These are phyloP conservation scores for Penicillium silybi DNA, from an alignment of 495 filamentous ascomycete genomes.

Conservation along the genomic window DNA sequence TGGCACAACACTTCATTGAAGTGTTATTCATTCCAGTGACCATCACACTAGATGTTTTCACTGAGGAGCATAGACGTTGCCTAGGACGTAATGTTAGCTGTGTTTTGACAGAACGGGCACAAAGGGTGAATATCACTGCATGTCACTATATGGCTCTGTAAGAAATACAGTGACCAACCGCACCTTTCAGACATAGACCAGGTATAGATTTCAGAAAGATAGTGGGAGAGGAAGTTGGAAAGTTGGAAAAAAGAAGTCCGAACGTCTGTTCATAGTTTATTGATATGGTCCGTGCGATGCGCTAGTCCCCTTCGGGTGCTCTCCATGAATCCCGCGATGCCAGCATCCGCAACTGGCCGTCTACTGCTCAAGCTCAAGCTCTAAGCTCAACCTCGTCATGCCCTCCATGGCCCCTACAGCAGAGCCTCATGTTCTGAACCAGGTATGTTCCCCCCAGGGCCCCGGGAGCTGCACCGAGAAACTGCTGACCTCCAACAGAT, in stretches of 20 bases:
- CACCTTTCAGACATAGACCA: no score
- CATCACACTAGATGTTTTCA: no score
- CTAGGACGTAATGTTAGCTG: no score
- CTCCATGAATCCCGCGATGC: not conserved
- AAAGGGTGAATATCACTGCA: no score
- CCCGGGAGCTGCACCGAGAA: not conserved
- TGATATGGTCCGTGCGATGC: not conserved
- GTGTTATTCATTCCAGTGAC: no score
- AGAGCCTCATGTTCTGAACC: constrained; percentile 42
- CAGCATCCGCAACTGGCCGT: not conserved
- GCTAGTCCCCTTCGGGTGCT: not conserved
- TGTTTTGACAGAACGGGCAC: no score
- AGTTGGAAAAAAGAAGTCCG: not conserved
- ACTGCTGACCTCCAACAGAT: constrained; percentile 54
- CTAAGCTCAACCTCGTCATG: constrained; percentile 16
- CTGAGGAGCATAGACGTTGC: no score
- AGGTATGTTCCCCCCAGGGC: constrained; percentile 29
- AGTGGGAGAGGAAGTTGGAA: not conserved
- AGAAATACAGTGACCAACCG: no score
- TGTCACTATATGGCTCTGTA: no score
- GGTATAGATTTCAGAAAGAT: no score
- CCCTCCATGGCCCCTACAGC: constrained; percentile 27
- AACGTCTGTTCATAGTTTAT: not conserved
- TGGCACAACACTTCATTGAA: no score
- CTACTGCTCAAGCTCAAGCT: not conserved